Conservation (phyloP, 2,329 filamentous ascomycete genomes). For the Aureobasidium sp. region DNA sequence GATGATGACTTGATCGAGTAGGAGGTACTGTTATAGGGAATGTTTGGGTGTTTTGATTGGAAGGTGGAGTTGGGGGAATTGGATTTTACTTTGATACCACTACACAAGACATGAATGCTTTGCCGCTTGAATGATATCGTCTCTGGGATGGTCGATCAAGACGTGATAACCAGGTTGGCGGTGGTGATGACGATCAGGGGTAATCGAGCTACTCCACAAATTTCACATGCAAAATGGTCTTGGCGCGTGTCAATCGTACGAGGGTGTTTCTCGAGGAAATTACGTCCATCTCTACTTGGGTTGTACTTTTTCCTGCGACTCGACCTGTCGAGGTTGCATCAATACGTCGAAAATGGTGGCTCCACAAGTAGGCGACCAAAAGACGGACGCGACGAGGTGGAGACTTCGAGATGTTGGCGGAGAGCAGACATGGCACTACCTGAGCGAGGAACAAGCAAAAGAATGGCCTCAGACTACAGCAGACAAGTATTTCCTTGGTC, state of each 20-base stretch:
- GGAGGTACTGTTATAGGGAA: neutral
- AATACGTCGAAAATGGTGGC: neutral
- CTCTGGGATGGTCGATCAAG: neutral
- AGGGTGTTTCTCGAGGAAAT: neutral
- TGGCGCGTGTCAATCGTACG: constrained; percentile 12
- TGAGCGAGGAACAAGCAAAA: constrained; percentile 64
- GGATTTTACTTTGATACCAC: constrained; percentile 6
- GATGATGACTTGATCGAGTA: constrained; percentile 19
- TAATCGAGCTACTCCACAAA: constrained; percentile 3
- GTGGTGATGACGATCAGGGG: neutral
- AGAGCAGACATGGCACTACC: constrained; percentile 89
- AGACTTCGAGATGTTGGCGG: constrained; percentile 75
- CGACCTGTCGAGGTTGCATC: neutral
- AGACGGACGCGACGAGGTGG: constrained; percentile 77
- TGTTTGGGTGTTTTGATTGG: neutral
- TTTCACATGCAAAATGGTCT: constrained; percentile 10
- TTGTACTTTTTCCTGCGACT: neutral
- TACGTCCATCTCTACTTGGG: neutral
- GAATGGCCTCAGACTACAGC: constrained; percentile 79
- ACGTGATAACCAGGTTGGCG: neutral
- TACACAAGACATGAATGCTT: neutral
- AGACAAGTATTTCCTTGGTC: constrained; percentile 82
- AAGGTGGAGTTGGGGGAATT: neutral
- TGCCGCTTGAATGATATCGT: neutral
- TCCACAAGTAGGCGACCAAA: constrained; percentile 14